A percentile compares a stretch with the other conserved stretches of the same genome.
phyloP scores from a whole-genome alignment of 2,329 filamentous ascomycete genomes.

The Trichophyton rubrum region DNA sequence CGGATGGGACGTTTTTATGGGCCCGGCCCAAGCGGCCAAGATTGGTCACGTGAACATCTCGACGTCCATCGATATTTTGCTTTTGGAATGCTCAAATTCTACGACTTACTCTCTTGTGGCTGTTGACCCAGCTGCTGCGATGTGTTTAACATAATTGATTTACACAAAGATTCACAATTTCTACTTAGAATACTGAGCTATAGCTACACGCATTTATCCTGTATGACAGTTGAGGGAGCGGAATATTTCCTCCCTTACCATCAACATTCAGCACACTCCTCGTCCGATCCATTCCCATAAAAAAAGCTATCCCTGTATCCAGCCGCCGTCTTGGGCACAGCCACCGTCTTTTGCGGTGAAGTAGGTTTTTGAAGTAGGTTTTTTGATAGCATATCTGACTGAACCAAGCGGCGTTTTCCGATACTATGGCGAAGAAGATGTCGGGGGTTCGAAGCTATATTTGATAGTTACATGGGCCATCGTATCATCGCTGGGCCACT shows the following conservation, averaged over 20 bases:
- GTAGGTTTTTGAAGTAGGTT: slow-evolving; percentile 72
- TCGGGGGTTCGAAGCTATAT: neutral
- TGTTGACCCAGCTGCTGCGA: too few species aligned
- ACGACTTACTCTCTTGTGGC: neutral
- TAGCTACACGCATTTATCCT: neutral
- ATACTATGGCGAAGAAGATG: neutral
- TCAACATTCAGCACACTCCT: slow-evolving; percentile 47
- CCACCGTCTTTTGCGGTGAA: slow-evolving; percentile 68
- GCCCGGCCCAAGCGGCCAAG: neutral
- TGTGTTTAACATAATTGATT: too few species aligned
- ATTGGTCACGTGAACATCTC: neutral
- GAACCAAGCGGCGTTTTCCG: slow-evolving; percentile 27
- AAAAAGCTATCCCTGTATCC: slow-evolving; percentile 43
- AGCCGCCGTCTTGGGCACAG: slow-evolving; percentile 50
- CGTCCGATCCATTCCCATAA: slow-evolving; percentile 42
- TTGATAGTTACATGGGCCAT: slow-evolving; percentile 3
- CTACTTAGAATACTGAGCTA: neutral
- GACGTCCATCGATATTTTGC: neutral
- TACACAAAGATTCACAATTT: neutral
- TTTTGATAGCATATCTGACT: slow-evolving; percentile 58
- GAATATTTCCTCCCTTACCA: slow-evolving; percentile 42
- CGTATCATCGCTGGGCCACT: slow-evolving; percentile 6
- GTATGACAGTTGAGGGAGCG: neutral
- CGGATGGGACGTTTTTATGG: neutral
- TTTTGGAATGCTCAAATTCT: neutral